Evolutionary conservation across 208 protist genomes (phyloP).

Genomic region (Trypanosoma melophagium): DNA sequence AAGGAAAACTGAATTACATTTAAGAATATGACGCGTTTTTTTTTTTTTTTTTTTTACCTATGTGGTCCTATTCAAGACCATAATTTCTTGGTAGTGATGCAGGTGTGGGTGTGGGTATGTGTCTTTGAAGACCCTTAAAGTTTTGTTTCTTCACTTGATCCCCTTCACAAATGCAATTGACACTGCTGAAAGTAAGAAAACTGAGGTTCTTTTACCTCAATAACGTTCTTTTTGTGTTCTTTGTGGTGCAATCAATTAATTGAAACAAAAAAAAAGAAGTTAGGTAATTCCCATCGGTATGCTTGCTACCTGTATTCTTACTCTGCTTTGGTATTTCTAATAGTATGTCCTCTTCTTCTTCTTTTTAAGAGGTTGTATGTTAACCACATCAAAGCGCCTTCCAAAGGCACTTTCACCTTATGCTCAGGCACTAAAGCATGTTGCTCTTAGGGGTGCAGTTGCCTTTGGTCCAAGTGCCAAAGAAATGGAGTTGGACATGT

Average conservation of each 20-base stretch:
- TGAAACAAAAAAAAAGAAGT: slow-evolving; percentile 39
- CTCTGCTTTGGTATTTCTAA: slow-evolving; percentile 1
- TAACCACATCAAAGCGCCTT: slow-evolving; percentile 22
- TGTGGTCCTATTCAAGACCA: too few species aligned
- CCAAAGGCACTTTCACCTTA: slow-evolving; percentile 82
- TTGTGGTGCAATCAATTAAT: neutral
- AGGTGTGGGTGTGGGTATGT: too few species aligned
- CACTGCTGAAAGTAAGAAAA: too few species aligned
- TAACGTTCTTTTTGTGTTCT: neutral
- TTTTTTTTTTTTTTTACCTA: too few species aligned
- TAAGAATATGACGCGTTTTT: too few species aligned
- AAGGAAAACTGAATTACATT: too few species aligned
- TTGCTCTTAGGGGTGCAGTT: slow-evolving; percentile 71
- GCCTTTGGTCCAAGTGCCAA: slow-evolving; percentile 76
- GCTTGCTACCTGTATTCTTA: neutral
- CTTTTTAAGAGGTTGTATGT: slow-evolving; percentile 16
- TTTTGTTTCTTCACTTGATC: too few species aligned
- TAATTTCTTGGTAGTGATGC: too few species aligned
- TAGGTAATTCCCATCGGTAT: slow-evolving; percentile 5
- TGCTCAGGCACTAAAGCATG: slow-evolving; percentile 84
- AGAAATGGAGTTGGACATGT: slow-evolving; percentile 86
- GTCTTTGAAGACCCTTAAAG: too few species aligned
- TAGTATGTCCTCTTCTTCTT: neutral
- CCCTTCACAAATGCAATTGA: too few species aligned
- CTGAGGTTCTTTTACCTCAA: neutral